A percentile compares a stretch with the other conserved stretches of the same genome.
These are phyloP conservation scores for Fonsecaea erecta DNA, from an alignment of 2,329 filamentous ascomycete genomes.

Conservation along the genomic window DNA sequence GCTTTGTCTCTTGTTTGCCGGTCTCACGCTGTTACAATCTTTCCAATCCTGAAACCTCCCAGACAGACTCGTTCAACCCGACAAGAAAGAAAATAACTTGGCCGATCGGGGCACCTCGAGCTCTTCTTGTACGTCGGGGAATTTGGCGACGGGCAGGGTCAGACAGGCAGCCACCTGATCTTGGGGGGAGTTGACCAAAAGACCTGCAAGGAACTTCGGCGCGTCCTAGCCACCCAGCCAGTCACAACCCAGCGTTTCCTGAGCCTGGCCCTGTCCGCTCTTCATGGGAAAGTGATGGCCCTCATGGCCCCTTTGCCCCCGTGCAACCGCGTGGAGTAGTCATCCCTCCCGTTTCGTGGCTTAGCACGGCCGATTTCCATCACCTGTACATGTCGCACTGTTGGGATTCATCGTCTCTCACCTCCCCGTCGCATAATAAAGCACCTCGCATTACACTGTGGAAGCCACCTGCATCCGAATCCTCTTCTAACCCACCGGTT, in stretches of 20 bases:
- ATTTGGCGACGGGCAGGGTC: not conserved
- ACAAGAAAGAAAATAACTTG: not conserved
- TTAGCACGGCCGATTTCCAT: conserved; percentile 14
- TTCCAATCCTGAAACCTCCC: not conserved
- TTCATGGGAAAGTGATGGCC: not conserved
- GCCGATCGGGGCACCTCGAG: not conserved
- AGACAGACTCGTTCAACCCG: not conserved
- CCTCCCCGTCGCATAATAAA: conserved; percentile 11
- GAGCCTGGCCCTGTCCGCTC: conserved; percentile 8
- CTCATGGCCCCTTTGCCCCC: not conserved
- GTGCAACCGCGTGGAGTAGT: conserved; percentile 11
- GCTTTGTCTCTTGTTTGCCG: not conserved
- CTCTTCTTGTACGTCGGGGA: not conserved
- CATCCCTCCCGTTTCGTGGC: conserved; percentile 16
- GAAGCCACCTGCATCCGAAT: conserved; percentile 14
- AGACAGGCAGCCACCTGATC: not conserved
- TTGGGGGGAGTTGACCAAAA: conserved; percentile 5
- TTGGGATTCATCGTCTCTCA: conserved; percentile 1
- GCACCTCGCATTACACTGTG: conserved; percentile 3
- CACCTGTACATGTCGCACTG: conserved; percentile 1
- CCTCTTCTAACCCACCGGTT: conserved; percentile 11
- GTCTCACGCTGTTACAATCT: not conserved
- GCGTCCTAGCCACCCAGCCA: conserved; percentile 1
- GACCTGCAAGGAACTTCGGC: conserved; percentile 11
- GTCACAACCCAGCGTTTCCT: conserved; percentile 1